Evolutionary conservation across 257 asterid genomes (phyloP).

Genomic region (Echites panduratus): DNA sequence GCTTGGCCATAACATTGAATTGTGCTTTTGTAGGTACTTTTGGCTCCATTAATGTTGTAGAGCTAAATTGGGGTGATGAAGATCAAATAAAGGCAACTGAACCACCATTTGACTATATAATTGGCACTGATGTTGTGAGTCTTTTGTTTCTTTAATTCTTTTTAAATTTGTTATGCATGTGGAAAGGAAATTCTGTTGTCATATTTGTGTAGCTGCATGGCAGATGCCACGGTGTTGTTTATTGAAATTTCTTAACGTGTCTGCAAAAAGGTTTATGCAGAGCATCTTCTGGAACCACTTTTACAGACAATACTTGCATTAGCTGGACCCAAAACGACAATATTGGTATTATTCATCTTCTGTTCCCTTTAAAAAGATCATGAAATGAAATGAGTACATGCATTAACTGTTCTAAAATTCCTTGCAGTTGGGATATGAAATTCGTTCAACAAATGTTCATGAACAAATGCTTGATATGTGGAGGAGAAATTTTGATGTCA

Average conservation of each 20-base stretch:
- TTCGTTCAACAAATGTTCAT: constrained; percentile 91
- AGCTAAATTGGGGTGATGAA: constrained; percentile 83
- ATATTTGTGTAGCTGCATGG: background rate
- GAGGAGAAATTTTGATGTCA: constrained; percentile 69
- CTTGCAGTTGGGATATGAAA: constrained; percentile 80
- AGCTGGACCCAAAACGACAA: constrained; percentile 79
- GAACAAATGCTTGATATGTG: constrained; percentile 83
- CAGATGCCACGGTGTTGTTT: background rate
- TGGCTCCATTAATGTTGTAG: constrained; percentile 77
- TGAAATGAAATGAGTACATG: background rate
- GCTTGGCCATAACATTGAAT: background rate
- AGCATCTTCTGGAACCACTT: constrained; percentile 93
- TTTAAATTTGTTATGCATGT: background rate
- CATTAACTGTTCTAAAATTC: background rate
- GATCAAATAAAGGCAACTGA: constrained; percentile 74
- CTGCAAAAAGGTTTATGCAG: constrained; percentile 69
- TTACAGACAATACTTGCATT: constrained; percentile 73
- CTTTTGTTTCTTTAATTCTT: background rate
- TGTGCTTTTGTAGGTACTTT: constrained; percentile 51
- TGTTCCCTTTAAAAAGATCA: background rate
- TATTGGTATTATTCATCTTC: constrained; percentile 50
- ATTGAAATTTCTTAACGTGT: background rate
- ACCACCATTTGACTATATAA: constrained; percentile 89
- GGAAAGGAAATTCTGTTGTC: background rate
- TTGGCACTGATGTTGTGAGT: constrained; percentile 98